Base-by-base conservation (phyloP, 1,284 basidiomycete genomes). In the Microbotryum silenes-acaulis region DNA sequence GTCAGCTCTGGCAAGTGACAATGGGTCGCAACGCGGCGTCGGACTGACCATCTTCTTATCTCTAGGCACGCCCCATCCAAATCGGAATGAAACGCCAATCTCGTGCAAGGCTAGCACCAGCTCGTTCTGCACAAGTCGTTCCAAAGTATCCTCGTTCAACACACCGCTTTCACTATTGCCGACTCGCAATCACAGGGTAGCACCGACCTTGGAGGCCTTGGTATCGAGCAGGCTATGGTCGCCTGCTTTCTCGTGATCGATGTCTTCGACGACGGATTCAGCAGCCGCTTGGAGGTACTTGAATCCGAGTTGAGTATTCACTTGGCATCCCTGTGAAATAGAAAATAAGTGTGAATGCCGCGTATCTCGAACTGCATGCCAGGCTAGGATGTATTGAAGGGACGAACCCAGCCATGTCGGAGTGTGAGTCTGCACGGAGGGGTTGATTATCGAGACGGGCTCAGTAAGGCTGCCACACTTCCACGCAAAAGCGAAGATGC, bases 1-100 rank as follows among this genome's bases (percentile, higher is more conserved):
- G 37, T 42, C 14, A 42, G 37, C 37, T 42, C 37, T 12, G 14
- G 12, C 5, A 42, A 14, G 6, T 42, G 12, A 14, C 12, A 42
- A 14, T 54, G 21, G 25, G 4, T n/a, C 23, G 54, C 59, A 61
- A 53, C 25, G 29, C n/a, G 33, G 82, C 85, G 59, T 72, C 86
- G 85, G 9, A 53, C 89, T 83, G 16, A 84, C 88, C 86, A 89
- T 89, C 78, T 85, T 86, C 76, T 86, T 86, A 75, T 93, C 89
- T 75, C 89, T 89, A 57, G 79, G 76, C 16, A 89, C 84, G 6
- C 90, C 91, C 89, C 91, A 93, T 1, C 91, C 91, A 65, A 89
- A 87, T 74, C 88, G 89, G 75, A 91, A 92, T 73, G 89, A 91
- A 74, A 91, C 88, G 2, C 88, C 91, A 7, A 94, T 87, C 76